These are phyloP conservation scores for Volvariella surrecta DNA, from an alignment of 1,284 basidiomycete genomes.

Conservation along the genomic window DNA sequence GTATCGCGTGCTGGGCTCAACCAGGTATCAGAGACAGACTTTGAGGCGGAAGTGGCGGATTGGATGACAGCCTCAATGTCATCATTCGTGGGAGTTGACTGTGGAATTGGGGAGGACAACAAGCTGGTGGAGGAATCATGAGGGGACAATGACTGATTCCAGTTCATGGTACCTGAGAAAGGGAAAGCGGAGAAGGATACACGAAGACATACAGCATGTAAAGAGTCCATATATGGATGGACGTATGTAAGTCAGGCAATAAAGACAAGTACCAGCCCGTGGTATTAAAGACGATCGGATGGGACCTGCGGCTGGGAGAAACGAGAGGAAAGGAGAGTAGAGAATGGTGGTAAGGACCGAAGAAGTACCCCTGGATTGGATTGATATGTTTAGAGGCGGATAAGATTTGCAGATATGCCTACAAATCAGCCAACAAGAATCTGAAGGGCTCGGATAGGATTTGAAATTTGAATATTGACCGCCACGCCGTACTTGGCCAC, in stretches of 20 bases:
- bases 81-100: conserved; percentile 47
- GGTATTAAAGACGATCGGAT: not conserved
- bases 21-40: conserved; percentile 35
- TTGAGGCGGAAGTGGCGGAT: conserved; percentile 54
- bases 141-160: conserved; percentile 8
- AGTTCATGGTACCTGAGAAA: conserved; percentile 4
- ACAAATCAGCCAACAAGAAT: not conserved
- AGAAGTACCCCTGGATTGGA: not conserved
- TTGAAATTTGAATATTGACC: not conserved
- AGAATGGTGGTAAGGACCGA: not conserved
- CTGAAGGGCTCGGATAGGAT: not conserved
- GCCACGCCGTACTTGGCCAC: conserved; percentile 10
- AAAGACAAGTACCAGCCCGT: conserved; percentile 11
- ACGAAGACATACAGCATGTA: conserved; percentile 16
- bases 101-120: conserved; percentile 13
- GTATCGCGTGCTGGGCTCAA: conserved; percentile 59
- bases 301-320: not conserved
- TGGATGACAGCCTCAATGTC: conserved; percentile 79
- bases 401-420: not conserved
- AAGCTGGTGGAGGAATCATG: conserved; percentile 10
- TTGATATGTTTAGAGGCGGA: not conserved
- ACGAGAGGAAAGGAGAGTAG: too few species aligned
- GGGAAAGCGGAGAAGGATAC: conserved; percentile 12
- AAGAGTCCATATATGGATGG: conserved; percentile 17
- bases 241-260: conserved; percentile 2